Base-by-base conservation (phyloP, 1,284 basidiomycete species). In the Leccinum colubrinum region DNA sequence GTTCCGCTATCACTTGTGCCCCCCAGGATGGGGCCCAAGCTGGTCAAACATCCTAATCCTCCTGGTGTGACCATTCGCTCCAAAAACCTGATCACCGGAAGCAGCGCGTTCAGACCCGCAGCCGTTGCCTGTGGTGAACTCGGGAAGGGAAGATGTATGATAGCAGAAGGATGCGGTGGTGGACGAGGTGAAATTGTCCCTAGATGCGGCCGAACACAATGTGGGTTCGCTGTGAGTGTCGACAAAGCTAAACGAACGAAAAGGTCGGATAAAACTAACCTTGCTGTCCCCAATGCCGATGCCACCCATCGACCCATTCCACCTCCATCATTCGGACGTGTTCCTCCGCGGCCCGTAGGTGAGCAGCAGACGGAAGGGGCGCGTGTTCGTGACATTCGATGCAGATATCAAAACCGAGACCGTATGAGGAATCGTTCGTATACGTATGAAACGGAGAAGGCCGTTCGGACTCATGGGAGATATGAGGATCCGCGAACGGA, bases 341-440 rank as follows among this genome's bases (percentile, higher is more conserved):
- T 54, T 54, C 53, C 30, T 54, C 53, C 33, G 53, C 53, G n/a
- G n/a, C n/a, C n/a, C n/a, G n/a, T n/a, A 20, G 53, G 53, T 54
- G 53, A 20, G 53, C 53, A 14, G 30, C n/a, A 11, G 81, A 81
- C 3, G 90, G 88, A 74, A 91, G 87, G 12, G 85, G 82, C 8
- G 89, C 88, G 48, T 84, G 77, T 65, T 95, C 93, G 69, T 92
- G 88, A 70, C 91, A 93, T 73, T 95, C 93, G 64, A 96, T 85
- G 74, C 93, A 95, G 46, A 96, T 83, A 66, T 94, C 87, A 69
- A 87, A 95, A 43, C 89, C 88, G 59, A 81, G 77, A 25, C 85
- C 86, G 27, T 77, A 70, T 46, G 74, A 73, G 0, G 91, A 88
- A 66, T 88, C 83, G 69, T 90, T 90, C 25, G 80, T 79, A 17